phyloP scores from a whole-genome alignment of 2,329 filamentous ascomycete genomes.

The Sordariomycetes sp. region DNA sequence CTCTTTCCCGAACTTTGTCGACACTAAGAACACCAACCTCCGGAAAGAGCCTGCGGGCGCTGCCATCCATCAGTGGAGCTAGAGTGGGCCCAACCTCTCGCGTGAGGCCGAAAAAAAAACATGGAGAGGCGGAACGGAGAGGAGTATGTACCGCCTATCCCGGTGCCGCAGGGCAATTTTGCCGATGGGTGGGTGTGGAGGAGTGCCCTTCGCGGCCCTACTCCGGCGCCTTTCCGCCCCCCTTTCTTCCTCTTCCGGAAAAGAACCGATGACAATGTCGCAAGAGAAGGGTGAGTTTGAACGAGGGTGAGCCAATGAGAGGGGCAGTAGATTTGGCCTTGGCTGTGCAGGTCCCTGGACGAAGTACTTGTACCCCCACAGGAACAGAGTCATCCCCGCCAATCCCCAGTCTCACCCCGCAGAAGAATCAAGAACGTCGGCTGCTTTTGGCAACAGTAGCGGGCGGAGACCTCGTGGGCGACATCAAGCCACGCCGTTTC shows the following conservation, averaged over 20 bases:
- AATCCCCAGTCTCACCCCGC: neutral
- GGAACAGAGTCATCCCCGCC: neutral
- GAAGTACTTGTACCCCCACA: neutral
- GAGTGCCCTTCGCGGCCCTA: conserved; percentile 12
- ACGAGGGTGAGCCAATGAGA: neutral
- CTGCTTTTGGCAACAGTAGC: neutral
- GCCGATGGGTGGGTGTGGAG: neutral
- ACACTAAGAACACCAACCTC: neutral
- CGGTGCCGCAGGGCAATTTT: neutral
- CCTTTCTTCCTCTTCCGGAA: conserved; percentile 6
- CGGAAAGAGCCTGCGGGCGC: neutral
- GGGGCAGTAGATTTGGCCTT: neutral
- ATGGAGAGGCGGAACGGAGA: neutral
- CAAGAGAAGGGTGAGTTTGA: neutral
- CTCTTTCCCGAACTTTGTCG: neutral
- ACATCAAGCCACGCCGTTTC: neutral
- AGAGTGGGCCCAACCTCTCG: neutral
- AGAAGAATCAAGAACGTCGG: too few species aligned
- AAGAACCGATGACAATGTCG: neutral
- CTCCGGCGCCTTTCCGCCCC: conserved; percentile 13
- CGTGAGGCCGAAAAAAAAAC: neutral
- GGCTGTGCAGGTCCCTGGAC: neutral
- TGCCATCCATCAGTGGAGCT: neutral
- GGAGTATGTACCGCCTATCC: neutral
- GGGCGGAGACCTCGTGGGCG: neutral